phyloP scores from a whole-genome alignment of 2,329 filamentous ascomycete genomes.

The Fusarium clavum region DNA sequence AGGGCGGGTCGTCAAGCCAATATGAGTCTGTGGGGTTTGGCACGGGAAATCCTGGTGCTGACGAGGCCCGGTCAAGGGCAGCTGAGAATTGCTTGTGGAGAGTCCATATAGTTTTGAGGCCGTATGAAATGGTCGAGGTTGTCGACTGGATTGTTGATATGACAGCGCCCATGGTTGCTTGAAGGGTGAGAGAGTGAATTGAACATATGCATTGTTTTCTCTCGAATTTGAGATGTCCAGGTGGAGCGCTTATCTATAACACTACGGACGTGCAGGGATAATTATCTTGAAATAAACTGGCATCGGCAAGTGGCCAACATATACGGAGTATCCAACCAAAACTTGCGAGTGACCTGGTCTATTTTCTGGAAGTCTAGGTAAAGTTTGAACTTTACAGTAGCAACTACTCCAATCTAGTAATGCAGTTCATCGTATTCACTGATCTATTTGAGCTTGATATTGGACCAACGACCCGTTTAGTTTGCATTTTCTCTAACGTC shows the following conservation, averaged over 20 bases:
- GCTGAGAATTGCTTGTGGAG: conserved; percentile 46
- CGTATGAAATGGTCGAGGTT: conserved; percentile 40
- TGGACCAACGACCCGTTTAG: conserved; percentile 31
- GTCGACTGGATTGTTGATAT: conserved; percentile 46
- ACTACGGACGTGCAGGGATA: neutral
- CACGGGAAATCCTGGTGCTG: conserved; percentile 56
- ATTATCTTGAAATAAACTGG: neutral
- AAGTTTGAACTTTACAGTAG: neutral
- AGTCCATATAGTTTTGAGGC: conserved; percentile 42
- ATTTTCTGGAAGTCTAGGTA: neutral
- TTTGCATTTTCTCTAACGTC: conserved; percentile 49
- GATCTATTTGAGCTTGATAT: neutral
- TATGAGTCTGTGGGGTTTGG: conserved; percentile 57
- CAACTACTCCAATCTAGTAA: neutral
- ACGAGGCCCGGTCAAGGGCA: conserved; percentile 48
- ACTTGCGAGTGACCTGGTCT: neutral
- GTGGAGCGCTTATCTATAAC: neutral
- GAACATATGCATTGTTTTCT: neutral
- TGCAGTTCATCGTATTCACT: neutral
- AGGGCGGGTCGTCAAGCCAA: conserved; percentile 59
- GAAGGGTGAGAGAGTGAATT: neutral
- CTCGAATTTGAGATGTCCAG: neutral
- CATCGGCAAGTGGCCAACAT: neutral
- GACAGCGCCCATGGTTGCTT: conserved; percentile 49
- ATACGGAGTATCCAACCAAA: neutral